Percentiles rank a stretch among this genome's conserved stretches.
Evolutionary conservation across 805 yeast genomes (phyloP).

Genomic region (Naumovozyma dairenensis): DNA sequence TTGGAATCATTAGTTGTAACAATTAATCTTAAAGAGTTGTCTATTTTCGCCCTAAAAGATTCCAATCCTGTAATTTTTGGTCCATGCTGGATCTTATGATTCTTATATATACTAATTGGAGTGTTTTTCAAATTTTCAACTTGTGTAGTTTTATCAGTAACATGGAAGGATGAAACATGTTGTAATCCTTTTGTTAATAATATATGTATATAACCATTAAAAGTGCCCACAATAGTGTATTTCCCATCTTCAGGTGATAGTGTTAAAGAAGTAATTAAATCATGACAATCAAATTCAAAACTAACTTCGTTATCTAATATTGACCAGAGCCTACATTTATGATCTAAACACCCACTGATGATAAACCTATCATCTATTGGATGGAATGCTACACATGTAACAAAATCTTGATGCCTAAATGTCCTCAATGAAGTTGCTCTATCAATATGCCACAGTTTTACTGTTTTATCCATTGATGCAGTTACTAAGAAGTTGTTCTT

Average conservation of each 20-base stretch:
- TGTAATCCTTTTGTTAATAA: conserved; percentile 58
- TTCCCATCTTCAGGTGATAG: conserved; percentile 61
- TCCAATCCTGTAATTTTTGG: conserved; percentile 73
- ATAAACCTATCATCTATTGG: conserved; percentile 83
- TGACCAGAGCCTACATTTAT: conserved; percentile 68
- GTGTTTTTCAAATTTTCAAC: conserved; percentile 3
- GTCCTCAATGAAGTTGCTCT: conserved; percentile 51
- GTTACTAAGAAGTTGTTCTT: conserved; percentile 71
- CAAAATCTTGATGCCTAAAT: conserved; percentile 68
- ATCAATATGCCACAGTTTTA: conserved; percentile 76
- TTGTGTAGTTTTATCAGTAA: conserved; percentile 33
- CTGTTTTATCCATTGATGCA: conserved; percentile 79
- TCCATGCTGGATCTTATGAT: conserved; percentile 25
- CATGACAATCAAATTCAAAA: conserved; percentile 50
- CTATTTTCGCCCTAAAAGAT: conserved; percentile 29
- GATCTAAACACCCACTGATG: conserved; percentile 71
- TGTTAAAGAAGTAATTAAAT: conserved; percentile 63
- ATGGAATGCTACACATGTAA: conserved; percentile 70
- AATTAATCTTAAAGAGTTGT: conserved; percentile 35
- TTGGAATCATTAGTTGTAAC: conserved; percentile 79
- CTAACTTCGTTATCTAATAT: conserved; percentile 62
- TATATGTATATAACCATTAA: conserved; percentile 56
- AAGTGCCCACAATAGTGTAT: conserved; percentile 62
- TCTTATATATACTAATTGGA: background rate
- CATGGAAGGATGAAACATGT: conserved; percentile 35